Conservation (phyloP, 2,329 filamentous ascomycete genomes). For the Helicocarpus griseus region DNA sequence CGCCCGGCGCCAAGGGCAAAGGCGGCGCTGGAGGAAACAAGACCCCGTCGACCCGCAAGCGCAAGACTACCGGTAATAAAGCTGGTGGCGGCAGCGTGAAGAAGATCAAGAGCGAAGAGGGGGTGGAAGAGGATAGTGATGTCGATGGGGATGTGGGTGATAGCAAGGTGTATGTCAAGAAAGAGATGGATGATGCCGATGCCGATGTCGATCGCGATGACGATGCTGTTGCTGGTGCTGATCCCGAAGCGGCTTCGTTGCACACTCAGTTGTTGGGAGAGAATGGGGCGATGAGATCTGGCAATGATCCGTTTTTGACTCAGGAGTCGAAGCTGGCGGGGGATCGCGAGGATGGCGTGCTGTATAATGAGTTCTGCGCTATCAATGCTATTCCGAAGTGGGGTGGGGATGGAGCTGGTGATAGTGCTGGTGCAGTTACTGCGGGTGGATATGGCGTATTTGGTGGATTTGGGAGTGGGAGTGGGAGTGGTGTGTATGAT, state of each 20-base stretch:
- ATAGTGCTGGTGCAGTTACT: no score
- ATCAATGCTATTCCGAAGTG: neutral
- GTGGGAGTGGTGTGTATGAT: neutral
- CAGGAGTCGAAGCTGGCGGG: neutral
- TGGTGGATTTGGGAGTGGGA: neutral
- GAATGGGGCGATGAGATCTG: neutral
- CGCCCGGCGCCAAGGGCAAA: slow-evolving; percentile 20
- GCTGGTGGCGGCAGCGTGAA: slow-evolving; percentile 1
- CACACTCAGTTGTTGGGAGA: no score
- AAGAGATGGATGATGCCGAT: neutral
- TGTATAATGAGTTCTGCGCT: slow-evolving; percentile 10
- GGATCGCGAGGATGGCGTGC: slow-evolving; percentile 1
- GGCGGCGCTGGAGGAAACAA: slow-evolving; percentile 6
- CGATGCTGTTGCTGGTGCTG: no score
- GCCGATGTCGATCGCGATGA: neutral
- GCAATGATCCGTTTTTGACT: slow-evolving; percentile 10
- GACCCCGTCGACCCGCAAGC: slow-evolving; percentile 14
- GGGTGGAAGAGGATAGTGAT: slow-evolving; percentile 6
- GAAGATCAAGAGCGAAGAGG: slow-evolving; percentile 10
- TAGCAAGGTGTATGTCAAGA: neutral
- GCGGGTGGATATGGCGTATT: neutral
- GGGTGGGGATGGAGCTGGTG: no score
- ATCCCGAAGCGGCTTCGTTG: no score
- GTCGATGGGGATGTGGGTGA: neutral
- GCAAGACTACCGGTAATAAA: slow-evolving; percentile 6